Evolutionary conservation across 805 yeast species (phyloP).

Genomic region (Candida nanaspora): DNA sequence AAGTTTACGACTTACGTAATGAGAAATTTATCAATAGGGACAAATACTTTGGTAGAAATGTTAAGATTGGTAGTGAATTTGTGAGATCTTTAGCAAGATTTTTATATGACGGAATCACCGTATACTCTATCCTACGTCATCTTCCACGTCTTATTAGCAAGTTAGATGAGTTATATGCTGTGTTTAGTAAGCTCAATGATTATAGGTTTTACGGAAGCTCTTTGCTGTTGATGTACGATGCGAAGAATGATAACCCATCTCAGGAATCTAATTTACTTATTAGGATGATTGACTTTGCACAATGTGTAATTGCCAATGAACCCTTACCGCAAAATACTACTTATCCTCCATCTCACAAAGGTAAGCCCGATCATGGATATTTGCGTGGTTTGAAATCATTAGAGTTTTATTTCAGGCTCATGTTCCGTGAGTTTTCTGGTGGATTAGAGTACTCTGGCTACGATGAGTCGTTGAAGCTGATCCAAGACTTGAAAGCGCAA

Average conservation of each 20-base stretch:
- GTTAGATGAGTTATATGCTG: conserved; percentile 47
- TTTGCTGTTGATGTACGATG: conserved; percentile 84
- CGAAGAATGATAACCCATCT: conserved; percentile 20
- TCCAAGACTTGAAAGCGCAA: conserved; percentile 6
- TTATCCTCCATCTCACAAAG: conserved; percentile 67
- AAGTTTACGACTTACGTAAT: conserved; percentile 54
- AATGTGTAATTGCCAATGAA: conserved; percentile 68
- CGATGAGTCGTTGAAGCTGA: conserved; percentile 9
- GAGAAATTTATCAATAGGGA: conserved; percentile 61
- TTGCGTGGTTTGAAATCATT: conserved; percentile 75
- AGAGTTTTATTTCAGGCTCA: conserved; percentile 52
- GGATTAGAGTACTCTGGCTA: conserved; percentile 15
- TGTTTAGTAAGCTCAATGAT: conserved; percentile 53
- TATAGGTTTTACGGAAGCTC: conserved; percentile 92
- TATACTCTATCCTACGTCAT: conserved; percentile 53
- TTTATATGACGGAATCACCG: conserved; percentile 64
- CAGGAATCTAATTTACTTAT: conserved; percentile 29
- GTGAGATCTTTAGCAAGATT: conserved; percentile 68
- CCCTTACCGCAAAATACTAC: conserved; percentile 33
- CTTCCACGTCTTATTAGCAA: conserved; percentile 60
- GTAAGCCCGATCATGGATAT: conserved; percentile 73
- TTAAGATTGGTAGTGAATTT: conserved; percentile 68
- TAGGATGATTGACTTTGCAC: conserved; percentile 94
- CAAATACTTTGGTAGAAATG: conserved; percentile 85
- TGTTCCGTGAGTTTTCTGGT: conserved; percentile 52